phyloP scores from a whole-genome alignment of 169 alveolate species.

The Plasmodium blacklocki region DNA sequence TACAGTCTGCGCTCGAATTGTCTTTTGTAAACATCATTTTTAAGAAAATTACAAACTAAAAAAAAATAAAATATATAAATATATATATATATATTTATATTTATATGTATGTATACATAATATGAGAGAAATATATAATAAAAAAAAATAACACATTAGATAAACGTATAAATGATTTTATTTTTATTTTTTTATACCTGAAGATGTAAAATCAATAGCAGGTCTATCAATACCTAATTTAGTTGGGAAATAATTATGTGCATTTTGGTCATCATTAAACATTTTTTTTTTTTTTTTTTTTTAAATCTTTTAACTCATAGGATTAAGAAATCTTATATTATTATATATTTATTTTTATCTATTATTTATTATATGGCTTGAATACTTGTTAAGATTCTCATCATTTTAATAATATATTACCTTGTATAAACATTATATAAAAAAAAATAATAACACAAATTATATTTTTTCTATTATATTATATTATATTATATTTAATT shows the following conservation, averaged over 20 bases:
- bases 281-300: slow-evolving; percentile 9
- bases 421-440: neutral
- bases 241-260: slow-evolving; percentile 38
- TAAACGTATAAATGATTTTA: neutral
- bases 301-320: too few relatives aligned
- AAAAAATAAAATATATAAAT: neutral
- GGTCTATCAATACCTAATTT: slow-evolving; percentile 74
- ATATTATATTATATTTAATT: too few relatives aligned
- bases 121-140: neutral
- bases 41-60: slow-evolving; percentile 60
- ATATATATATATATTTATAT: neutral
- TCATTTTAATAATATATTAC: too few relatives aligned
- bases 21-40: slow-evolving; percentile 60
- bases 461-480: too few relatives aligned
- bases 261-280: slow-evolving; percentile 62
- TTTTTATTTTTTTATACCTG: slow-evolving; percentile 32
- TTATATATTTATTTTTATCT: too few relatives aligned
- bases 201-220: slow-evolving; percentile 65
- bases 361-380: too few relatives aligned
- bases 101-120: neutral
- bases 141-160: neutral
- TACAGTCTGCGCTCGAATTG: slow-evolving; percentile 45
- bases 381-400: neutral
- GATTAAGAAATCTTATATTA: too few relatives aligned
- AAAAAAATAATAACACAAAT: neutral